phyloP scores from a whole-genome alignment of 116 monocot genomes.

The Cymodocea nodosa region DNA sequence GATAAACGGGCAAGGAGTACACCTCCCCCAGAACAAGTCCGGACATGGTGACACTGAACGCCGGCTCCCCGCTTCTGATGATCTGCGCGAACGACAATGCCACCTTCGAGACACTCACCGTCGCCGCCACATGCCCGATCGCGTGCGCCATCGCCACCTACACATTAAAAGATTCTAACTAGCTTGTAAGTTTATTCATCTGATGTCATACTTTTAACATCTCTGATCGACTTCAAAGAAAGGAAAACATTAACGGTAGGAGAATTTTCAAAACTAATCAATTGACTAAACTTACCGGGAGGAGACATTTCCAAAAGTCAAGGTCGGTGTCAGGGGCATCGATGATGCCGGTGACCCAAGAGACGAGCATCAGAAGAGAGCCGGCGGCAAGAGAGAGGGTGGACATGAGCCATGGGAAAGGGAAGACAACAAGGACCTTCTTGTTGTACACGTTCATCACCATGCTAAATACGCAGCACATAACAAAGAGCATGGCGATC shows the following conservation, averaged over 20 bases:
- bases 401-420: conserved; percentile 90
- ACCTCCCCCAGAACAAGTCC: conserved; percentile 73
- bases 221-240: no score
- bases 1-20: conserved; percentile 55
- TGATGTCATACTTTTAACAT: not conserved
- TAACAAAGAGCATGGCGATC: no score
- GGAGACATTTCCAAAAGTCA: no score
- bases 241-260: not conserved
- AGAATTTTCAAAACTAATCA: no score
- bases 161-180: not conserved
- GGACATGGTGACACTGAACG: conserved; percentile 75
- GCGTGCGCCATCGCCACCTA: conserved; percentile 96
- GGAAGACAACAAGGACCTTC: conserved; percentile 87
- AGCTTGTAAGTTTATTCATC: no score
- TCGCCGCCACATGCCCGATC: conserved; percentile 97
- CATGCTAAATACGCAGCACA: no score
- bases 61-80: conserved; percentile 92
- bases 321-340: no score
- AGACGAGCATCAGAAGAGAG: no score
- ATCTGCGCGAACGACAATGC: conserved; percentile 96
- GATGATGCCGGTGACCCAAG: no score
- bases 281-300: not conserved
- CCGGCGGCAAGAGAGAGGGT: conserved; percentile 69
- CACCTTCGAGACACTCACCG: conserved; percentile 96
- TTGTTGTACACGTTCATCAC: conserved; percentile 98